Evolutionary conservation across 2,329 filamentous ascomycete genomes (phyloP).

Genomic region (Alternaria ethzedia): DNA sequence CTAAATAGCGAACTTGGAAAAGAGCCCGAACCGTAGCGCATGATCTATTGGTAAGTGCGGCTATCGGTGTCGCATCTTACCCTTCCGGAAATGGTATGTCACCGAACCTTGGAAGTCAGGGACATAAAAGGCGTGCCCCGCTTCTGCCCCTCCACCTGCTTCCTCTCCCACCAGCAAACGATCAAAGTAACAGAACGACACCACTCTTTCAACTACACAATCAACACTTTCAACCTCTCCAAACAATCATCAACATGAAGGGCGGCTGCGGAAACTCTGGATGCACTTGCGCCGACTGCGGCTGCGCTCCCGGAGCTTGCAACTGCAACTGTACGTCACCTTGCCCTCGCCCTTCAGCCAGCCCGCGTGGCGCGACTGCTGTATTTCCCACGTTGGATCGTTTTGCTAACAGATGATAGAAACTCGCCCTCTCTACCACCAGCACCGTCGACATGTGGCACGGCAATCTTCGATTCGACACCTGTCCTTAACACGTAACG

Average conservation of each 20-base stretch:
- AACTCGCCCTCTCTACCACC: neutral
- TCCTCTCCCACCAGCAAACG: slow-evolving; percentile 12
- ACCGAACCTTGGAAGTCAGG: slow-evolving; percentile 1
- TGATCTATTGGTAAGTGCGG: slow-evolving; percentile 18
- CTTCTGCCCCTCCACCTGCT: slow-evolving; percentile 16
- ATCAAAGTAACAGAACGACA: slow-evolving; percentile 12
- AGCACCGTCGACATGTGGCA: neutral
- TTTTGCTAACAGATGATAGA: neutral
- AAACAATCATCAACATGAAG: slow-evolving; percentile 36
- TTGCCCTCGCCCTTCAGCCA: neutral
- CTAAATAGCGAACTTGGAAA: slow-evolving; percentile 8
- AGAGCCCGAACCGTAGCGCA: neutral
- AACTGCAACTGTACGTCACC: slow-evolving; percentile 30
- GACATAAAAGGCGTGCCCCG: slow-evolving; percentile 25
- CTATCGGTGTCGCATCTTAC: slow-evolving; percentile 21
- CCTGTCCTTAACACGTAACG: slow-evolving; percentile 4
- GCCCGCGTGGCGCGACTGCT: neutral
- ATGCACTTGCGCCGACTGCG: slow-evolving; percentile 45
- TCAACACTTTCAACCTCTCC: slow-evolving; percentile 10
- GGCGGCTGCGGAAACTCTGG: slow-evolving; percentile 42
- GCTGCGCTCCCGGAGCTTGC: slow-evolving; percentile 41
- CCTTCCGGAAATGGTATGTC: slow-evolving; percentile 19
- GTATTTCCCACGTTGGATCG: neutral
- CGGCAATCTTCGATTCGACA: neutral
- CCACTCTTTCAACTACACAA: slow-evolving; percentile 5